Evolutionary conservation across 176 grass and related monocot species (phyloP), one percentile per base, ranked within the genome.

Genomic region (Oryza coarctata): DNA sequence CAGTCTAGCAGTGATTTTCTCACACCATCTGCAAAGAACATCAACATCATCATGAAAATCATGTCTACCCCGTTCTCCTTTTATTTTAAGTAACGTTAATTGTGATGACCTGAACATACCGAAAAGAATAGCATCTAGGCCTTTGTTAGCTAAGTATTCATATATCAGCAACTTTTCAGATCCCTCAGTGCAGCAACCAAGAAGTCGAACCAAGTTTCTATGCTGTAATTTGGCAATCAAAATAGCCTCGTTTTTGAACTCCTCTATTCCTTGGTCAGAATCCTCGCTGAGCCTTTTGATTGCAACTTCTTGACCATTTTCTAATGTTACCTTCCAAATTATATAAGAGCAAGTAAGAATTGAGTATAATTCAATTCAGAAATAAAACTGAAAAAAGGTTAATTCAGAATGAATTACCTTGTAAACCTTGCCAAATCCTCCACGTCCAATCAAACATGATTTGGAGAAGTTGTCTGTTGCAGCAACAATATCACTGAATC

Each of bases 381-480:
- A 0, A 58, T 30, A 43, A 29, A 50, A 68, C 22, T 50, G 28
- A 29, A 72, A 50, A 50, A 72, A 64, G 38, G 4, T 12, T 29
- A 62, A 6, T 25, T 25, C 13, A 26, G 5, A 31, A 18, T 36
- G 26, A 22, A 52, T 12, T 92, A 93, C 91, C 91, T 88, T 90
- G 77, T 90, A 93, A 57, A 93, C 91, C 32, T 74, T 84, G 7
- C 84, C 91, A 36, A 93, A 93, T 50, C 91, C 87, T 14, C 88
- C 91, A 0, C 89, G 85, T 0, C 91, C 91, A 0, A 93, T 75
- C 69, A 86, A 75, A 55, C 27, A 68, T 20, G 69, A 2, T 12
- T 67, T 75, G 7, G 85, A 88, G 75, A 94, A 94, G 45, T 94
- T 79, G 44, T 49, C 26, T 9, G 92, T 94, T 6, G 89, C 85